A percentile compares a stretch with the other conserved stretches of the same genome.
Evolutionary conservation across 2,329 filamentous ascomycete species (phyloP).

Genomic region (Atkinsonella hypoxylon): DNA sequence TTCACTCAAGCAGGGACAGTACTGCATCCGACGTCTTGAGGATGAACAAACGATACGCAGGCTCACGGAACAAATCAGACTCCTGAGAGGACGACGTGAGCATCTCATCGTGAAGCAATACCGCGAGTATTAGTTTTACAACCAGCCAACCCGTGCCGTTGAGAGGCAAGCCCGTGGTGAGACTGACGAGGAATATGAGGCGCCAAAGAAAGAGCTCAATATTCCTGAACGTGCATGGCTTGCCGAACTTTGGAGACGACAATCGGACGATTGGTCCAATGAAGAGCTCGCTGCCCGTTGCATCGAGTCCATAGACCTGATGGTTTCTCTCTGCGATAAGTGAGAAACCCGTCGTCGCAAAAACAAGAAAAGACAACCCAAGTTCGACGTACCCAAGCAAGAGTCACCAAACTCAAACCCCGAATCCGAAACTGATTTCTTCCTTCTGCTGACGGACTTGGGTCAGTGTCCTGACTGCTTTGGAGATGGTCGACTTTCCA

Average conservation of each 20-base stretch:
- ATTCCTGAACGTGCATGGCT: slow-evolving; percentile 11
- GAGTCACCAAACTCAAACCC: slow-evolving; percentile 2
- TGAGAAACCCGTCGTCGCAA: slow-evolving; percentile 13
- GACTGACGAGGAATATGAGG: slow-evolving; percentile 11
- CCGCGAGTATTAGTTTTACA: not conserved
- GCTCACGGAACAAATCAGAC: slow-evolving; percentile 13
- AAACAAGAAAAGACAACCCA: slow-evolving; percentile 4
- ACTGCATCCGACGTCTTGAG: slow-evolving; percentile 12
- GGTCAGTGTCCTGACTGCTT: slow-evolving; percentile 1
- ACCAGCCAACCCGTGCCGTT: not conserved
- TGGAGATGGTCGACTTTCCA: not conserved
- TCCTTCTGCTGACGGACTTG: slow-evolving; percentile 2
- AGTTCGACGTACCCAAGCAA: not conserved
- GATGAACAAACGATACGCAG: slow-evolving; percentile 14
- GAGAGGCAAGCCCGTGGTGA: slow-evolving; percentile 6
- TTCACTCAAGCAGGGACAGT: slow-evolving; percentile 15
- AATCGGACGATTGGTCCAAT: slow-evolving; percentile 8
- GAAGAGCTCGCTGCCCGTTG: slow-evolving; percentile 7
- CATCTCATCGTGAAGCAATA: slow-evolving; percentile 14
- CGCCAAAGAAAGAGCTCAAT: slow-evolving; percentile 10
- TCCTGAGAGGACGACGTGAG: slow-evolving; percentile 10
- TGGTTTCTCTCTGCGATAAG: slow-evolving; percentile 12
- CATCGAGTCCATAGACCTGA: slow-evolving; percentile 12
- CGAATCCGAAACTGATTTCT: not conserved
- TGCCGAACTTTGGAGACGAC: slow-evolving; percentile 10